Conservation (phyloP, 768 basidiomycete species). For the Pleurotus sapidus region DNA sequence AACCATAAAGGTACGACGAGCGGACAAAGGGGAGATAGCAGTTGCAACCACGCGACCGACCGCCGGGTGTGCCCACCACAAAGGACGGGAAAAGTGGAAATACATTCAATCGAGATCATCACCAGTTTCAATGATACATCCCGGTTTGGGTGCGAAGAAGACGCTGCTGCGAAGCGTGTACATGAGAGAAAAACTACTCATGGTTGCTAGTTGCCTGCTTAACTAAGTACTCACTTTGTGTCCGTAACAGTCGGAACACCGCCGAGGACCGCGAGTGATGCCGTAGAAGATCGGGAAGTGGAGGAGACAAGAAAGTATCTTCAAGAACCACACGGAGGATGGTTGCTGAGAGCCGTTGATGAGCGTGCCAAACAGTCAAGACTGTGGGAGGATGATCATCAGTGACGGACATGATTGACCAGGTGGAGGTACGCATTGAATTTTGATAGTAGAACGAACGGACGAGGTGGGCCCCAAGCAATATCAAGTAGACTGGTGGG, state of each 20-base stretch:
- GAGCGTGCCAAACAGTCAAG: not conserved
- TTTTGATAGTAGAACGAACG: not conserved
- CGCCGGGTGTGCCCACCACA: not conserved
- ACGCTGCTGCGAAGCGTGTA: not conserved
- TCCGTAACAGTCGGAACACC: slow-evolving; percentile 4
- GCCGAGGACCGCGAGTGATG: not conserved
- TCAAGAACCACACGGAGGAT: not conserved
- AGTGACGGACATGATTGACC: not conserved
- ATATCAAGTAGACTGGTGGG: no score
- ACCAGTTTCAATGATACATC: not conserved
- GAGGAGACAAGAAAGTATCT: not conserved
- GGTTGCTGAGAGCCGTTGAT: not conserved
- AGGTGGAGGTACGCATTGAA: not conserved
- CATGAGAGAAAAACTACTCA: not conserved
- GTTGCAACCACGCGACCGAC: not conserved
- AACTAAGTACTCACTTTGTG: not conserved
- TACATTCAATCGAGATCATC: not conserved
- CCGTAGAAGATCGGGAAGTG: not conserved
- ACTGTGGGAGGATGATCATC: not conserved
- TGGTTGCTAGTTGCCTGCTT: not conserved
- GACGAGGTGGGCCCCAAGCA: no score
- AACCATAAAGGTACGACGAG: no score
- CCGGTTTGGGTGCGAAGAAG: not conserved
- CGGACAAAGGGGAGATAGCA: no score
- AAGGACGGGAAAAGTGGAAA: no score